Evolutionary conservation across 192 early-diverging fungal genomes (phyloP).

Genomic region (Gigaspora rosea): DNA sequence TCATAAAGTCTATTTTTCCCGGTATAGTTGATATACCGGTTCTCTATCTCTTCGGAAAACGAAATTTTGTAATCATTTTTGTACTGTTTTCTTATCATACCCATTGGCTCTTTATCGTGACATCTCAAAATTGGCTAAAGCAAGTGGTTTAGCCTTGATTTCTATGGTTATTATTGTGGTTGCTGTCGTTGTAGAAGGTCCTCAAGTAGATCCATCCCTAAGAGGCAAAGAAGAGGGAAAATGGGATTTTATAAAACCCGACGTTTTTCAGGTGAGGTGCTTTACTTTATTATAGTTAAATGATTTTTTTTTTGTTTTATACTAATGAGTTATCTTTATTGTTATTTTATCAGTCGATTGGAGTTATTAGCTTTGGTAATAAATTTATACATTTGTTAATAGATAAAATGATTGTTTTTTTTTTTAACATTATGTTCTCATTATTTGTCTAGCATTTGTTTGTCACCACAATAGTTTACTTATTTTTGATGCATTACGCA

Average conservation of each 20-base stretch:
- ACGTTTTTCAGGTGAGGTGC: conserved; percentile 68
- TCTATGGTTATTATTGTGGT: conserved; percentile 80
- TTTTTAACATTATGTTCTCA: conserved; percentile 2
- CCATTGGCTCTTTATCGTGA: conserved; percentile 88
- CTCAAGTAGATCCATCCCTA: conserved; percentile 53
- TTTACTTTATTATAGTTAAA: not conserved
- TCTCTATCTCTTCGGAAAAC: conserved; percentile 65
- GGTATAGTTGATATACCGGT: conserved; percentile 50
- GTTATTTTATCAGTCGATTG: conserved; percentile 53
- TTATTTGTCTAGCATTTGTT: conserved; percentile 69
- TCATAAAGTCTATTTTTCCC: conserved; percentile 72
- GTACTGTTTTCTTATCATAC: conserved; percentile 75
- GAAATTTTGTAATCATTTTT: conserved; percentile 76
- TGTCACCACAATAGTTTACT: conserved; percentile 96
- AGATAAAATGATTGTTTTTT: conserved; percentile 12
- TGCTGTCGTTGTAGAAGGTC: conserved; percentile 71
- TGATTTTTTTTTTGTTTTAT: not conserved
- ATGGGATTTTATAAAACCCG: conserved; percentile 49
- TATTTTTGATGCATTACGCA: conserved; percentile 82
- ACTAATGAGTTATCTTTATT: conserved; percentile 33
- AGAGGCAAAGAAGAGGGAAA: conserved; percentile 46
- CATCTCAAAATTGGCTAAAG: conserved; percentile 86
- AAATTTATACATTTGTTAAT: not conserved
- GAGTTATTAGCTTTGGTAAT: conserved; percentile 87
- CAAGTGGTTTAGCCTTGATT: conserved; percentile 79